Evolutionary conservation across 257 asterid genomes (phyloP).

Genomic region (Rauvolfia tetraphylla): DNA sequence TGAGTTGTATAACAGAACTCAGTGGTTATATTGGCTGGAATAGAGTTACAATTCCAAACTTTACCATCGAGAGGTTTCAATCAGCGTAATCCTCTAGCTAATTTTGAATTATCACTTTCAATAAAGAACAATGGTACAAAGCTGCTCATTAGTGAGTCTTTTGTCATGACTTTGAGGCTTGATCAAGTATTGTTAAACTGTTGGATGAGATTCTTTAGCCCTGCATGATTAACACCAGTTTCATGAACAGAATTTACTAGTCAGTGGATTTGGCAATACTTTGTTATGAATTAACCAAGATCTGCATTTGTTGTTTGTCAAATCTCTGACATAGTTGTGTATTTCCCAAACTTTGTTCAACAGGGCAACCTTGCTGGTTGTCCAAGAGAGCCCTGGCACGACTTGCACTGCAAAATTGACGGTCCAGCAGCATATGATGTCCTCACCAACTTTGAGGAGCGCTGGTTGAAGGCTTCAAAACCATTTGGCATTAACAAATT

Average conservation of each 20-base stretch:
- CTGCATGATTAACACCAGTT: too few species aligned
- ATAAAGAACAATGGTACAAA: too few species aligned
- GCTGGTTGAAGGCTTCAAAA: slow-evolving; percentile 90
- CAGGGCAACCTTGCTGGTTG: slow-evolving; percentile 80
- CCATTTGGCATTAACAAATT: slow-evolving; percentile 84
- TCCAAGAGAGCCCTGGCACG: slow-evolving; percentile 99
- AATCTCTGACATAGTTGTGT: slow-evolving; percentile 1
- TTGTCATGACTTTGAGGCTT: too few species aligned
- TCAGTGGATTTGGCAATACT: background rate
- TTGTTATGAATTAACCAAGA: slow-evolving; percentile 1
- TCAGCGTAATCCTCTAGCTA: too few species aligned
- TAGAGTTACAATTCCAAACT: too few species aligned
- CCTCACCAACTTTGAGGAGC: slow-evolving; percentile 80
- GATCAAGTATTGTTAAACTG: too few species aligned
- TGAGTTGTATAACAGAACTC: too few species aligned
- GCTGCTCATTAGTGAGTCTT: too few species aligned
- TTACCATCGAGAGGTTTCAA: too few species aligned
- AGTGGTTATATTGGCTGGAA: too few species aligned
- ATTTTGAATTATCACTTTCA: too few species aligned
- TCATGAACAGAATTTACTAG: background rate
- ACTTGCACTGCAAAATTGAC: slow-evolving; percentile 86
- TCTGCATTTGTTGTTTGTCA: background rate
- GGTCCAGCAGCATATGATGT: slow-evolving; percentile 99
- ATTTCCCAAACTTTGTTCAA: slow-evolving; percentile 14
- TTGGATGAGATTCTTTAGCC: too few species aligned